A percentile compares a stretch with the other conserved stretches of the same genome.
Conservation (phyloP, 768 basidiomycete species). For the Pleurotus djamor region DNA sequence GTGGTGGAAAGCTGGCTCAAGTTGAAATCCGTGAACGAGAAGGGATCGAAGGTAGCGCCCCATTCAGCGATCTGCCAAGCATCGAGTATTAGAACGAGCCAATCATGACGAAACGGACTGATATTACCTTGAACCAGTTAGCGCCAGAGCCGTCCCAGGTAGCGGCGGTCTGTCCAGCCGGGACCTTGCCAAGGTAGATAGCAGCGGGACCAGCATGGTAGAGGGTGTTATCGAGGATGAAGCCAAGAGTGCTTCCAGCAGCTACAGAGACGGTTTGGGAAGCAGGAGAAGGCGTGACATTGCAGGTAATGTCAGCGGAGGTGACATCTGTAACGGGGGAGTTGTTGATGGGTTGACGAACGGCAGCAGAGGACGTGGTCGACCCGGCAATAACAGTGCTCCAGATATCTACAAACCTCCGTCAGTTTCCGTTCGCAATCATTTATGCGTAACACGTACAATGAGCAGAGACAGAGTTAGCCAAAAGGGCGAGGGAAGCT, state of each 20-base stretch:
- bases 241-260: constrained; percentile 37
- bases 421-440: not conserved
- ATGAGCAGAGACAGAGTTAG: constrained; percentile 23
- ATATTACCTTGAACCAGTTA: constrained; percentile 51
- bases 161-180: constrained; percentile 26
- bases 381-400: constrained; percentile 27
- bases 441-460: too few species aligned
- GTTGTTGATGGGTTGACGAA: constrained; percentile 31
- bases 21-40: constrained; percentile 29
- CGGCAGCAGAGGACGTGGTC: constrained; percentile 23
- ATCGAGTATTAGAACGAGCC: not conserved
- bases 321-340: constrained; percentile 28
- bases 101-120: constrained; percentile 13
- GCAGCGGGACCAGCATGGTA: constrained; percentile 44
- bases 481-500: constrained; percentile 15
- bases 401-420: constrained; percentile 22
- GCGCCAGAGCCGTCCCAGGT: constrained; percentile 46
- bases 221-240: constrained; percentile 36
- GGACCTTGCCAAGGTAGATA: constrained; percentile 48
- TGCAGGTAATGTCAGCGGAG: constrained; percentile 30
- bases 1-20: constrained; percentile 33
- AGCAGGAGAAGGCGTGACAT: constrained; percentile 29
- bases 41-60: constrained; percentile 35
- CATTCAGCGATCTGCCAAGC: constrained; percentile 34
- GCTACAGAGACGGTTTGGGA: constrained; percentile 32